Evolutionary conservation across 1,284 basidiomycete genomes (phyloP).

Genomic region (Apiotrichum mycotoxinovorans): DNA sequence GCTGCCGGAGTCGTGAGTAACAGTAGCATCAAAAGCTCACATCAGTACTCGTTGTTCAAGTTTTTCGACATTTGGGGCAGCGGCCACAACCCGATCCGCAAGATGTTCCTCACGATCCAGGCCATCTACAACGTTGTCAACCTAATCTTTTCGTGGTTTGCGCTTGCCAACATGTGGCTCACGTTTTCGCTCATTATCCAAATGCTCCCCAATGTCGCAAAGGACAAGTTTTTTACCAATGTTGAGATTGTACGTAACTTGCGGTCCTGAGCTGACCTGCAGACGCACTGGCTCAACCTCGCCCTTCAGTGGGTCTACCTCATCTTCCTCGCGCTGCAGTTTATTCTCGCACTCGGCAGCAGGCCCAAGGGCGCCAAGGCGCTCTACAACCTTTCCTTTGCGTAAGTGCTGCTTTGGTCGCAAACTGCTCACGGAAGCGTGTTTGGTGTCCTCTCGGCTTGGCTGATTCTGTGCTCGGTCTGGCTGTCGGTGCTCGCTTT

Average conservation of each 20-base stretch:
- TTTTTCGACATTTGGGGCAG: too few relatives aligned
- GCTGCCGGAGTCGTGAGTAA: constrained; percentile 60
- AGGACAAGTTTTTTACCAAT: constrained; percentile 50
- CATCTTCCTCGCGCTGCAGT: constrained; percentile 80
- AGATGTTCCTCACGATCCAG: constrained; percentile 92
- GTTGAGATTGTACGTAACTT: constrained; percentile 61
- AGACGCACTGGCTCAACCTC: too few relatives aligned
- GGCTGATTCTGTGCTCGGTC: constrained; percentile 79
- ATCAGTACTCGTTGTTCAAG: too few relatives aligned
- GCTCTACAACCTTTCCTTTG: constrained; percentile 24
- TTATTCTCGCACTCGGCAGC: constrained; percentile 86
- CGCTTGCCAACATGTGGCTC: constrained; percentile 62
- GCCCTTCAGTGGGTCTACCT: constrained; percentile 78
- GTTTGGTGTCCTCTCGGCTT: constrained; percentile 71
- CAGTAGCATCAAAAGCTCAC: constrained; percentile 51
- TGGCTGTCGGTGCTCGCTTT: constrained; percentile 77
- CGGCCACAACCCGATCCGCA: constrained; percentile 65
- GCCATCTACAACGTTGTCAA: constrained; percentile 84
- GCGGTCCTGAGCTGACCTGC: too few relatives aligned
- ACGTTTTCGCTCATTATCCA: too few relatives aligned
- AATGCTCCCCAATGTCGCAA: background rate
- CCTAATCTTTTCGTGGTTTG: constrained; percentile 88
- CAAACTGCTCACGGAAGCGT: constrained; percentile 65
- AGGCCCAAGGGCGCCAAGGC: constrained; percentile 69
- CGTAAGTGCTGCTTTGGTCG: constrained; percentile 40